Percentiles rank a stretch among this genome's conserved stretches.
Conservation (phyloP, 148 eudicot species). For the Beta vulgaris region DNA sequence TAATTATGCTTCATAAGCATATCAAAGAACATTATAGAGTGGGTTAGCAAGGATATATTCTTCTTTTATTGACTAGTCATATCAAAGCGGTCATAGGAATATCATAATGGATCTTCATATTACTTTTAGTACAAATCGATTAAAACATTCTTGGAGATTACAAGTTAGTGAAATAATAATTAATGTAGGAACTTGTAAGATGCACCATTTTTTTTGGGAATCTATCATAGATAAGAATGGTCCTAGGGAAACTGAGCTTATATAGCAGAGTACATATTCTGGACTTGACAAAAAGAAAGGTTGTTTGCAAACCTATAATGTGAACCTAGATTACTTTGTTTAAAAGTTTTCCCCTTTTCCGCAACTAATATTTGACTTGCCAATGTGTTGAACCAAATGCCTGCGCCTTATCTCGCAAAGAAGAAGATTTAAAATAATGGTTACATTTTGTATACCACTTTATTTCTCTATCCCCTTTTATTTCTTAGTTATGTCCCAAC, state of each 20-base stretch:
- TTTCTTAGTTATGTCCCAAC: too few species aligned
- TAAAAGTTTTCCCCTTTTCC: neutral
- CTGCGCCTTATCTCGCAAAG: too few species aligned
- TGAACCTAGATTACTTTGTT: neutral
- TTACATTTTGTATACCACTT: too few species aligned
- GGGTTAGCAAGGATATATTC: constrained; percentile 22
- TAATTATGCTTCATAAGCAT: neutral
- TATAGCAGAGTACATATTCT: neutral
- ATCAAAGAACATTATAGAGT: neutral
- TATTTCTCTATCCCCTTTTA: too few species aligned
- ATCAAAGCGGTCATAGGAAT: constrained; percentile 10
- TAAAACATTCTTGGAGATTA: neutral
- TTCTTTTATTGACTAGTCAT: constrained; percentile 9
- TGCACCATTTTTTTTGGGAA: neutral
- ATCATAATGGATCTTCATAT: constrained; percentile 2
- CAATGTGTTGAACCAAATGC: too few species aligned
- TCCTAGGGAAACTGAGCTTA: neutral
- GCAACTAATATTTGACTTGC: neutral
- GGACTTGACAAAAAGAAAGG: neutral
- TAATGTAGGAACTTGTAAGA: neutral
- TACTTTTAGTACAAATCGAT: too few species aligned
- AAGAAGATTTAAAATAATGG: too few species aligned
- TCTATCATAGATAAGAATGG: neutral
- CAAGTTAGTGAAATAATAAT: neutral
- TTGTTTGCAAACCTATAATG: neutral